Base-by-base conservation (phyloP, 306 rosid genomes). In the Potentilla sterilis region DNA sequence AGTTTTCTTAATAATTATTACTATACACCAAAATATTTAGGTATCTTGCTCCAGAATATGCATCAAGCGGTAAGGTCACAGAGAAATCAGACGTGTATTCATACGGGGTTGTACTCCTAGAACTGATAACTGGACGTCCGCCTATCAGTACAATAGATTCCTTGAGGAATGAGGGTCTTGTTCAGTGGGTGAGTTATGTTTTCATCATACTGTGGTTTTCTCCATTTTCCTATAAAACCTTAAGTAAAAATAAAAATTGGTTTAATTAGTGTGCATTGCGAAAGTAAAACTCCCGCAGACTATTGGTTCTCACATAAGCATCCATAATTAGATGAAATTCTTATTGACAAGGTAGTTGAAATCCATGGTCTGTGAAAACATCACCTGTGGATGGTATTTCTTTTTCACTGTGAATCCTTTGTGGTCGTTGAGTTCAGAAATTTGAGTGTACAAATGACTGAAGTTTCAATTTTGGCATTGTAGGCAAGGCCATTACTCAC, bases 401-500 rank as follows among this genome's bases (percentile, higher is more conserved):
- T 34, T 6, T 32, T 8, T 32, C 34, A 1, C 64, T 57, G 15
- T 9, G 15, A 22, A 57, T 57, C 38, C 65, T 11, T 61, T 32
- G 40, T 61, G 34, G 64, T 57, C 7, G 16, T 57, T 6, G 15
- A 66, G 32, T n/a, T 28, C 34, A 18, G 70, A 66, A 19, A 65
- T 35, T 51, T 52, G 63, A 70, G 24, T 19, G 58, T 19, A 54
- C 61, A 54, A 52, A n/a, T 54, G 66, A 40, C 54, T 41, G 10
- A 57, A 15, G 12, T n/a, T 54, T 22, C 9, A 2, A 18, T 51
- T 66, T 75, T 10, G 43, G 54, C 54, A 35, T 38, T 66, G 55
- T 28, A 80, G 77, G 83, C 83, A 22, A 75, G 77, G 69, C 83
- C 83, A 57, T 70, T 80, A 49, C 83, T 80, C 40, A 77, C 67